Conservation (phyloP, 176 grass and related monocot species). For the Triticum dicoccoides region DNA sequence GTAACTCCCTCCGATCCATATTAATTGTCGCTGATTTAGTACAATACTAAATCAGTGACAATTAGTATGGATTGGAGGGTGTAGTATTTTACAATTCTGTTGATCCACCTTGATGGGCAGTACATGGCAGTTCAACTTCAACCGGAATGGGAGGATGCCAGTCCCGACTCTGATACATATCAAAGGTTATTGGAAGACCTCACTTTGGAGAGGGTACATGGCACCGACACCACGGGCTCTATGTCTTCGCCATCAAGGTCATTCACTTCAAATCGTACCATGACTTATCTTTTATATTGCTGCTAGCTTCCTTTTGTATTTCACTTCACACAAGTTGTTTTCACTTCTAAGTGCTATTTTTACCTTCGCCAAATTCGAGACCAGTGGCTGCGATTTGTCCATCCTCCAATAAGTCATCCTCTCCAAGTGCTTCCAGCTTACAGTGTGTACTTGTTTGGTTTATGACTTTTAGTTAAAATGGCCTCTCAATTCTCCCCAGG, state of each 20-base stretch:
- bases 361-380: neutral
- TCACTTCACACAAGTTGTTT: neutral
- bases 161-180: slow-evolving; percentile 4
- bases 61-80: too few relatives aligned
- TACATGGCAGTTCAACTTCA: neutral
- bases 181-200: slow-evolving; percentile 33
- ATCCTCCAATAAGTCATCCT: neutral
- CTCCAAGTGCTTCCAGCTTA: neutral
- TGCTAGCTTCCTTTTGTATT: neutral
- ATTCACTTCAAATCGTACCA: neutral
- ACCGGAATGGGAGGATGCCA: neutral
- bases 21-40: too few relatives aligned
- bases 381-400: neutral
- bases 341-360: neutral
- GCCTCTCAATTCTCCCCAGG: slow-evolving; percentile 33
- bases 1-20: too few relatives aligned
- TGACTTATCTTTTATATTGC: neutral
- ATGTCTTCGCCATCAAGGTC: slow-evolving; percentile 22
- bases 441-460: neutral
- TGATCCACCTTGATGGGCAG: slow-evolving; percentile 16
- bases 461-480: neutral
- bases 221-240: neutral
- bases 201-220: slow-evolving; percentile 21
- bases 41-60: too few relatives aligned
- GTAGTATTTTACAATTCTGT: neutral